A percentile compares a stretch with the other conserved stretches of the same genome.
phyloP scores from a whole-genome alignment of 2,329 filamentous ascomycete genomes.

The Paecilomyces sp. region DNA sequence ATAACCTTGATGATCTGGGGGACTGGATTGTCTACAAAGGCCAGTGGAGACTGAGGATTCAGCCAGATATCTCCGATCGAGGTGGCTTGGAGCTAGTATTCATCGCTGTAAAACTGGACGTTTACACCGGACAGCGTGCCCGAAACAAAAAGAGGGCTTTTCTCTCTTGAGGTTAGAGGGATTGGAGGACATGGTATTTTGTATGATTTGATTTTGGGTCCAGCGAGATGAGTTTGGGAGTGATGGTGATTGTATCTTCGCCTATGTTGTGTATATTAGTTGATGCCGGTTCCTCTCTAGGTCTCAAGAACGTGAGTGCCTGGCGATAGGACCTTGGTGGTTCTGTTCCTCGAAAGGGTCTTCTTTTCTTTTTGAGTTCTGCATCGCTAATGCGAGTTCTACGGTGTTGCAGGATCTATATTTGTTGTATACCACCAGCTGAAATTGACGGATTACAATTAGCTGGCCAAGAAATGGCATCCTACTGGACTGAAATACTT shows the following conservation, averaged over 20 bases:
- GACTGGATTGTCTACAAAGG: conserved; percentile 61
- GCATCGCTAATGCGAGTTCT: too few species aligned
- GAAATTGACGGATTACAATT: too few species aligned
- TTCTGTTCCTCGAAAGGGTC: background rate
- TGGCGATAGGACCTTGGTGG: background rate
- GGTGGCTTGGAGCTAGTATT: conserved; percentile 62
- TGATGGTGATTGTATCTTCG: background rate
- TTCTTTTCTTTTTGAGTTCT: too few species aligned
- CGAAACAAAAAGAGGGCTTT: conserved; percentile 63
- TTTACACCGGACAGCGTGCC: conserved; percentile 56
- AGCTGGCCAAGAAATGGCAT: too few species aligned
- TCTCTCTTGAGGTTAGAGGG: conserved; percentile 33
- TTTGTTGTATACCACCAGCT: too few species aligned
- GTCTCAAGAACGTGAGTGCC: background rate
- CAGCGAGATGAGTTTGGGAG: background rate
- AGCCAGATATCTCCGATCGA: conserved; percentile 31
- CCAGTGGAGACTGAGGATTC: conserved; percentile 66
- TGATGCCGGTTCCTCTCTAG: background rate
- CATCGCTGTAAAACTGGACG: conserved; percentile 69
- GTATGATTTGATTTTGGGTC: background rate
- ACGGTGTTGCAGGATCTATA: too few species aligned
- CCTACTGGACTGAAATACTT: too few species aligned
- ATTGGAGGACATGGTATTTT: background rate
- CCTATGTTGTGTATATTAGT: background rate
- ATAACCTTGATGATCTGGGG: conserved; percentile 14